These are phyloP conservation scores for Macadamia integrifolia DNA, from an alignment of 164 flowering plant genomes.

Conservation along the genomic window DNA sequence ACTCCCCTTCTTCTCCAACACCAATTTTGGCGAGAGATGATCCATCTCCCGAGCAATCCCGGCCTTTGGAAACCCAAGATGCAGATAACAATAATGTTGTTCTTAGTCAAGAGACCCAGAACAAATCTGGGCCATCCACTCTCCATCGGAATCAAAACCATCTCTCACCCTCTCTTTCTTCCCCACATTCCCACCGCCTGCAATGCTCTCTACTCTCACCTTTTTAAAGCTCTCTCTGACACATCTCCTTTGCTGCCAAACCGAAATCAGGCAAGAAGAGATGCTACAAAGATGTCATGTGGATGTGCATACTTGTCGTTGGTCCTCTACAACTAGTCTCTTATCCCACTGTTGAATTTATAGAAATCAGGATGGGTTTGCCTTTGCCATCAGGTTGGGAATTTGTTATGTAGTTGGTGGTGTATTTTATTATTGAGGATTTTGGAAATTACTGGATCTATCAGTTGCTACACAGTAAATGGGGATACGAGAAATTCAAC, in stretches of 20 bases:
- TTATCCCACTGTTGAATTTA: conserved; percentile 48
- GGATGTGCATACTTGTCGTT: conserved; percentile 50
- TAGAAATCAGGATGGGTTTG: conserved; percentile 70
- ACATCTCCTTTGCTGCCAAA: too few species aligned
- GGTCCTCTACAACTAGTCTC: conserved; percentile 88
- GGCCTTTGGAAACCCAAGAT: conserved; percentile 2
- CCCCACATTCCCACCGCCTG: too few species aligned
- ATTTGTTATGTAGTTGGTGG: conserved; percentile 53
- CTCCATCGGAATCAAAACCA: background rate
- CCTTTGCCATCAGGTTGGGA: conserved; percentile 82
- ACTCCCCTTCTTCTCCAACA: background rate
- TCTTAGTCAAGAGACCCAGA: background rate
- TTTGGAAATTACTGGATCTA: conserved; percentile 85
- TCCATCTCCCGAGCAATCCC: conserved; percentile 3
- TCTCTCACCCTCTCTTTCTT: too few species aligned
- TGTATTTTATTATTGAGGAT: conserved; percentile 74
- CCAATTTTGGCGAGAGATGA: conserved; percentile 3
- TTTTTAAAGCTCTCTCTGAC: too few species aligned
- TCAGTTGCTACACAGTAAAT: conserved; percentile 59
- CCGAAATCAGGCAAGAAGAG: background rate
- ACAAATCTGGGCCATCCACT: background rate
- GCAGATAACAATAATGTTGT: background rate
- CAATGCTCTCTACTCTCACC: too few species aligned
- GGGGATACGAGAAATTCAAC: conserved; percentile 90
- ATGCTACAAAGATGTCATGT: conserved; percentile 73